Conservation (phyloP, 257 asterid species). For the Ballota nigra region DNA sequence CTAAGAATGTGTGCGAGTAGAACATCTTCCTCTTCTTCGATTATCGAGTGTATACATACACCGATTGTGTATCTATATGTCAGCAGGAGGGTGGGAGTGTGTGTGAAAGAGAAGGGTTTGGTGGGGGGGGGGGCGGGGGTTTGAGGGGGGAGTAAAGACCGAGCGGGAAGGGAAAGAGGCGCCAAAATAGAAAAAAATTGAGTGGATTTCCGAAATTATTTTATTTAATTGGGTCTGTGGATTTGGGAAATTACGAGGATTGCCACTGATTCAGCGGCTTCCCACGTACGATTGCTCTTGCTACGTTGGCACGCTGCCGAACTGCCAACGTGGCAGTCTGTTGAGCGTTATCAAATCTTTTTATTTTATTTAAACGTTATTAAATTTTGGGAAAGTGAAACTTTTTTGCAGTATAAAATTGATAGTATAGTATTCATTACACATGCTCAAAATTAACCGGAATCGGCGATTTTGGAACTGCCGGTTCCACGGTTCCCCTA, state of each 20-base stretch:
- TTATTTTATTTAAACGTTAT: too few relatives aligned
- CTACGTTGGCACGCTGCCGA: slow-evolving; percentile 15
- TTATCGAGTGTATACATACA: background rate
- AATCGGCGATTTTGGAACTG: too few relatives aligned
- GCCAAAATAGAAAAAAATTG: slow-evolving; percentile 33
- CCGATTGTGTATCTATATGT: background rate
- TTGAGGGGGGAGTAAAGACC: slow-evolving; percentile 10
- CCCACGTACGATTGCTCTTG: slow-evolving; percentile 22
- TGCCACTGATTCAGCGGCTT: slow-evolving; percentile 26
- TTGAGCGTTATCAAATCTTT: background rate
- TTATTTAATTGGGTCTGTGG: slow-evolving; percentile 5
- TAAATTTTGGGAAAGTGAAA: too few relatives aligned
- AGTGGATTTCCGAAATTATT: background rate
- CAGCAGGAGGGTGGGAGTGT: background rate
- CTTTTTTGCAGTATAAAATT: too few relatives aligned
- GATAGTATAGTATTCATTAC: too few relatives aligned
- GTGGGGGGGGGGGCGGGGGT: slow-evolving; percentile 13
- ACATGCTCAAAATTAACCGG: too few relatives aligned
- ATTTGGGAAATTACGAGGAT: slow-evolving; percentile 22
- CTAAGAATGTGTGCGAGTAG: slow-evolving; percentile 78
- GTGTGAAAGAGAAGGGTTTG: background rate
- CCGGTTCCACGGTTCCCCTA: too few relatives aligned
- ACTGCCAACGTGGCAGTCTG: background rate
- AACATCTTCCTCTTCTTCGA: slow-evolving; percentile 48
- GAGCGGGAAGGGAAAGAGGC: slow-evolving; percentile 40